Evolutionary conservation across 1,139 yeast species (phyloP), one percentile per base, ranked within the genome.

Genomic region (Pichia sp.): DNA sequence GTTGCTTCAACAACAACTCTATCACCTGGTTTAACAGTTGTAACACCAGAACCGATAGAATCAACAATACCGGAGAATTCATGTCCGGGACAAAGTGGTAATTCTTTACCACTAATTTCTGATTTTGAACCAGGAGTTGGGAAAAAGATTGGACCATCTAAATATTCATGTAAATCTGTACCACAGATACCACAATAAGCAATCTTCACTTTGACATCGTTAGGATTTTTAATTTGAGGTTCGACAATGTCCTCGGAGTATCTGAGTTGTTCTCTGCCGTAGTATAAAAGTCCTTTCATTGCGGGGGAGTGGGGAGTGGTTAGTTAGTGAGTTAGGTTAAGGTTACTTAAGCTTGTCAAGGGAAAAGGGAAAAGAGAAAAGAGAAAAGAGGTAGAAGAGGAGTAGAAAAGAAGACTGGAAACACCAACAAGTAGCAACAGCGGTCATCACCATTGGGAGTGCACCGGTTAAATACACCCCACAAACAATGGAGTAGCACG

Each of bases 101-200:
- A 45, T 27, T 39, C 34, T 22, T 49, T 43, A 17, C 57, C 59
- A 5, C 52, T 46, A 32, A 66, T 59, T 13, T 45, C 49, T 26
- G 58, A 51, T 11, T 41, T 39, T 19, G 47, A 40, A 5, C 58
- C 63, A 16, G 60, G 61, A 16, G 51, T 55, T 11, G 57, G 57
- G 50, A 72, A 72, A 48, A 73, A 73, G 35, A 68, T 67, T 4
- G 78, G 76, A 1, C 74, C 77, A 22, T 67, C 72, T 28, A 61
- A 55, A 44, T 60, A 72, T 48, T 73, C 79, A 45, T 73, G 77
- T 20, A 75, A 51, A 50, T 75, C 82, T 0, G 75, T 62, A 18
- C 81, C 80, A 52, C 81, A 72, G 31, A 72, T 74, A 20, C 81
- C 82, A 48, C 77, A 71, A 56, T 62, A 73, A 6, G 67, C 64